These are phyloP conservation scores for Fraxinus ornus DNA, from an alignment of 305 asterid species.

Conservation along the genomic window DNA sequence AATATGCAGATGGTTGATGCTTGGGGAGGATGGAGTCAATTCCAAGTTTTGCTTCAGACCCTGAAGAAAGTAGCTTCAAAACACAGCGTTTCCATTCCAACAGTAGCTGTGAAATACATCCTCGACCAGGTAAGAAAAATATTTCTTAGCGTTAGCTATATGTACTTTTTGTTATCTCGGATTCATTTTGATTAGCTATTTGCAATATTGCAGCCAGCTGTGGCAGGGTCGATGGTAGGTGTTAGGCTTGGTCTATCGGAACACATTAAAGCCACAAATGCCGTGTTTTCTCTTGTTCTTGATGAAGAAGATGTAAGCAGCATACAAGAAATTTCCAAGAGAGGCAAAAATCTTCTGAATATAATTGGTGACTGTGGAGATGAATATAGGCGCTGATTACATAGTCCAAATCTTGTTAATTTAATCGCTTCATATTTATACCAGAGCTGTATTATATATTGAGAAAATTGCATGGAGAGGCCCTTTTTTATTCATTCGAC, in stretches of 20 bases:
- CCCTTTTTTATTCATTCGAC: not conserved
- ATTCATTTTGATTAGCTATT: not conserved
- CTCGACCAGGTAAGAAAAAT: conserved; percentile 60
- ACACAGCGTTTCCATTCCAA: conserved; percentile 76
- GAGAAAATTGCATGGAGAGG: not conserved
- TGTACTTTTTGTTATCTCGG: not conserved
- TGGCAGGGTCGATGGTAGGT: conserved; percentile 97
- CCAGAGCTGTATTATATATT: not conserved
- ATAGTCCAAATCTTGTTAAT: not conserved
- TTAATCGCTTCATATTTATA: not conserved
- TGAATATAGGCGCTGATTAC: conserved; percentile 64
- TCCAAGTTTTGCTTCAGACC: conserved; percentile 71
- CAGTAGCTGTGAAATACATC: conserved; percentile 78
- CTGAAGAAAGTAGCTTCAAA: conserved; percentile 67
- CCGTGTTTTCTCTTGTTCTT: conserved; percentile 66
- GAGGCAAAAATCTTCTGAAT: conserved; percentile 72
- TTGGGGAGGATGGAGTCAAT: conserved; percentile 98
- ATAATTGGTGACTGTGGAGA: conserved; percentile 90
- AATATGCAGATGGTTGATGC: conserved; percentile 87
- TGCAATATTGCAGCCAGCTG: conserved; percentile 61
- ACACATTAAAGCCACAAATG: conserved; percentile 63
- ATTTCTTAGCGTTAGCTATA: not conserved
- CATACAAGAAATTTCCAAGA: conserved; percentile 62
- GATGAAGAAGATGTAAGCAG: conserved; percentile 67
- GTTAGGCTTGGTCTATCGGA: conserved; percentile 87